Evolutionary conservation across 2,329 filamentous ascomycete species (phyloP).

Genomic region (Pseudohalonectria lignicola): DNA sequence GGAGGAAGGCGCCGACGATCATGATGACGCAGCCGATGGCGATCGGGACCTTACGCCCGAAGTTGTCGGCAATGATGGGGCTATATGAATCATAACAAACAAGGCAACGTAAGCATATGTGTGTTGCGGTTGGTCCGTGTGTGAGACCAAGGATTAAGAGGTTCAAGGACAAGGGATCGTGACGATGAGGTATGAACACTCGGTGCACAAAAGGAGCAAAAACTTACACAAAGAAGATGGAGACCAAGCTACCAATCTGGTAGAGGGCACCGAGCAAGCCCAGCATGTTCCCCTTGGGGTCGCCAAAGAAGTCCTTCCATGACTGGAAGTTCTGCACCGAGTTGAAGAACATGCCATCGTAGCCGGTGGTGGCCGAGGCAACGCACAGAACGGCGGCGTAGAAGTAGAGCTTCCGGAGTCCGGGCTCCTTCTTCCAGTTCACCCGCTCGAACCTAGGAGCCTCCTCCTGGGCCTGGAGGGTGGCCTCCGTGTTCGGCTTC

Average conservation of each 20-base stretch:
- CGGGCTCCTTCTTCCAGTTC: constrained; percentile 42
- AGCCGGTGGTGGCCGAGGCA: constrained; percentile 44
- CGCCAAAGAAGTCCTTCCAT: constrained; percentile 35
- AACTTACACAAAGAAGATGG: constrained; percentile 42
- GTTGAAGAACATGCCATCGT: constrained; percentile 39
- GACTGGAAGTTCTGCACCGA: constrained; percentile 28
- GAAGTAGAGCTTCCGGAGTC: constrained; percentile 44
- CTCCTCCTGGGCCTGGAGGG: constrained; percentile 26
- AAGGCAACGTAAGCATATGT: too few relatives aligned
- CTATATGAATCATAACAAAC: constrained; percentile 15
- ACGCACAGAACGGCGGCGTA: constrained; percentile 38
- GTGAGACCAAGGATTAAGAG: too few relatives aligned
- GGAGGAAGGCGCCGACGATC: constrained; percentile 43
- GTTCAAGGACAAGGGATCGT: too few relatives aligned
- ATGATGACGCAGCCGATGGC: constrained; percentile 42
- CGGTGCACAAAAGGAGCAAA: background rate
- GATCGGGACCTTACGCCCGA: constrained; percentile 42
- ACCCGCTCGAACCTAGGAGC: constrained; percentile 39
- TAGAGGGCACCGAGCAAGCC: constrained; percentile 49
- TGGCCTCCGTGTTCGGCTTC: constrained; percentile 13
- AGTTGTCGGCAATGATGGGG: constrained; percentile 40
- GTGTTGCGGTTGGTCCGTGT: too few relatives aligned
- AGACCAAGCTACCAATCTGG: constrained; percentile 45
- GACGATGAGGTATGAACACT: too few relatives aligned
- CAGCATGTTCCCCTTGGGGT: constrained; percentile 28